phyloP scores from a whole-genome alignment of 192 early-diverging fungal genomes.

The Umbelopsis ramanniana region DNA sequence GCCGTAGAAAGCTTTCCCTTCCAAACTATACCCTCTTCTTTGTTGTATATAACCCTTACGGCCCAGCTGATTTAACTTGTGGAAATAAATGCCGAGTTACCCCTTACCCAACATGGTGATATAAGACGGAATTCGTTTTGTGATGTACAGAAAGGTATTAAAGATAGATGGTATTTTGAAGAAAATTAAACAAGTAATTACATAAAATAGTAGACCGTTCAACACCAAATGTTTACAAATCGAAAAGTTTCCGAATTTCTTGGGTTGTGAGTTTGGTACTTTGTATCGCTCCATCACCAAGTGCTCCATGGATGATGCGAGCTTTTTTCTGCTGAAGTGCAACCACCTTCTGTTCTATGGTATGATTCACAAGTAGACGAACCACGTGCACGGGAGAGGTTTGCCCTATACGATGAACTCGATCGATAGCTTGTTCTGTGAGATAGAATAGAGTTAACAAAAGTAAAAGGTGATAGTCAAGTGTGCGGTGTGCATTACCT shows the following conservation, averaged over 20 bases:
- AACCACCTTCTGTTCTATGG: slow-evolving; percentile 90
- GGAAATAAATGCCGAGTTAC: no score
- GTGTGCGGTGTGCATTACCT: slow-evolving; percentile 36
- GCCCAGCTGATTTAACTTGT: not conserved
- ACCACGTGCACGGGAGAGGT: slow-evolving; percentile 63
- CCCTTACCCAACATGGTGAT: no score
- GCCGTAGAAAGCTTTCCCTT: not conserved
- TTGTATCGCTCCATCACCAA: slow-evolving; percentile 32
- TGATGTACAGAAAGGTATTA: no score
- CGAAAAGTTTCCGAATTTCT: slow-evolving; percentile 39
- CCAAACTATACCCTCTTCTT: not conserved
- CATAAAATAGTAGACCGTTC: not conserved
- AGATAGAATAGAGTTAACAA: slow-evolving; percentile 16
- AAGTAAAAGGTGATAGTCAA: not conserved
- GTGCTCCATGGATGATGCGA: slow-evolving; percentile 35
- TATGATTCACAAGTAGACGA: slow-evolving; percentile 67
- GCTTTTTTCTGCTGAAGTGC: slow-evolving; percentile 78
- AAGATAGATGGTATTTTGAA: not conserved
- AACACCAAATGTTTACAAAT: slow-evolving; percentile 16
- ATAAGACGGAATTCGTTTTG: no score
- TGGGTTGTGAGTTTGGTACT: slow-evolving; percentile 36
- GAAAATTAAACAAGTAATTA: slow-evolving; percentile 10
- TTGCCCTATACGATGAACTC: slow-evolving; percentile 83
- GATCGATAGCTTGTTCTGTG: slow-evolving; percentile 74
- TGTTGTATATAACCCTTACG: slow-evolving; percentile 13